Evolutionary conservation across 345 rosid species (phyloP), one percentile per base, ranked within the genome.

Genomic region (Punica granatum): DNA sequence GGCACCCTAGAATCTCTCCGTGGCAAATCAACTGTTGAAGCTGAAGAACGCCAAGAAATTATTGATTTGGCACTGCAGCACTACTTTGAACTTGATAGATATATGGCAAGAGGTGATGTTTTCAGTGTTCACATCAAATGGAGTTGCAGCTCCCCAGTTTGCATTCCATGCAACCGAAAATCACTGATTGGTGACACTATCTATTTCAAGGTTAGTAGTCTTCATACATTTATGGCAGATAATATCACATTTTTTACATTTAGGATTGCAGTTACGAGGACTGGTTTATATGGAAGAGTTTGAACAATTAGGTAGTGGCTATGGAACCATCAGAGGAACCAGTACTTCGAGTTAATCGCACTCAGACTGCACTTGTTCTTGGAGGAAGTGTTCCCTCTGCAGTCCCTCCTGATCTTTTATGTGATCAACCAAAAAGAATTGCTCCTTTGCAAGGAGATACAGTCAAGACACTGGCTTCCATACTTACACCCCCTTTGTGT

Each of bases 301-400:
- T 35, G 18, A 76, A 34, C 74, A 67, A 53, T 68, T 83, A 92
- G 97, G 99, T 91, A 51, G 83, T 89, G 44, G 87, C 97, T 9
- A 76, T 89, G 95, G 97, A 94, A 81, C 99, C 99, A 68, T 85
- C 90, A 58, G 85, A 85, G 67, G 89, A 91, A 79, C 70, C 76
- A 23, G 74, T 86, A 80, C 92, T 91, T 75, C 85, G 89, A 70
- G 90, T 89, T 72, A 89, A 86, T 72, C 66, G 67, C 67, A 79
- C 85, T 69, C 85, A 77, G 80, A 94, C 97, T 34, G 97, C 99
- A 66, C 95, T 94, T 72, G 96, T 94, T 60, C 96, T 94, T 65
- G 99, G 96, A 58, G 92, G 95, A 72, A 84, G 80, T 68, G 85
- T 81, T 60, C 78, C 96, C 67, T 89, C 95, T 48, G 84, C 87